Conservation (phyloP, 495 filamentous ascomycete species). For the Penicillium lividum region DNA sequence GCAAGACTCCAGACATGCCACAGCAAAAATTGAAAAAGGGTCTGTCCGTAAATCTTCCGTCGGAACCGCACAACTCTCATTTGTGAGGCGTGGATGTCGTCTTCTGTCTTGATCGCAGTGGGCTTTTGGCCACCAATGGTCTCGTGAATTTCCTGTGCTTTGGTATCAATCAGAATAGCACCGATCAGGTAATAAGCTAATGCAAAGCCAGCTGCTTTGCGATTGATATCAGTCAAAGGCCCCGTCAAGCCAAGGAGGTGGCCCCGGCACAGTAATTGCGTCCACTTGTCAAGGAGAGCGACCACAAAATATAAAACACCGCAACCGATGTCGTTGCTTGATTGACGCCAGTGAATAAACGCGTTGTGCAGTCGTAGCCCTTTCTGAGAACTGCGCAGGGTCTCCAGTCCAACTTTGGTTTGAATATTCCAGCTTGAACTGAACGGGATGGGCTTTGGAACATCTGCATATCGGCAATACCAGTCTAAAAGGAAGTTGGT, state of each 20-base stretch:
- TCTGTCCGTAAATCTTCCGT: constrained; percentile 56
- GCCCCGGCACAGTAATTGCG: constrained; percentile 51
- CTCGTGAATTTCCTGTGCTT: constrained; percentile 54
- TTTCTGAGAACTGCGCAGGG: constrained; percentile 54
- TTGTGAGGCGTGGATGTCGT: constrained; percentile 45
- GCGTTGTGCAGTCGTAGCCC: constrained; percentile 61
- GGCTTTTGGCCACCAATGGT: constrained; percentile 45
- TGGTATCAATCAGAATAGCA: constrained; percentile 59
- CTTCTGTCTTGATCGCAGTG: constrained; percentile 30
- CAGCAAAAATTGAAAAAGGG: constrained; percentile 51
- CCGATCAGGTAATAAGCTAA: constrained; percentile 61
- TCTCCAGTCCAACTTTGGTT: constrained; percentile 56
- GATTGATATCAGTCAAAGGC: constrained; percentile 39
- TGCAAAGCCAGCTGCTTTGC: constrained; percentile 57
- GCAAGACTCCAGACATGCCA: constrained; percentile 61
- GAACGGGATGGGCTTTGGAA: constrained; percentile 54
- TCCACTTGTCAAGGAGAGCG: constrained; percentile 62
- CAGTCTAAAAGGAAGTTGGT: constrained; percentile 61
- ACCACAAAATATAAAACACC: constrained; percentile 60
- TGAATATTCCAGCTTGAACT: constrained; percentile 65
- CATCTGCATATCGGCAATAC: constrained; percentile 56
- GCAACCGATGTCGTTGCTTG: constrained; percentile 57
- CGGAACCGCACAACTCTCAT: constrained; percentile 48
- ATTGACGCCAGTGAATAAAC: constrained; percentile 62
- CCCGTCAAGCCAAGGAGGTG: constrained; percentile 45